phyloP scores from a whole-genome alignment of 441 rosid genomes.

The Flueggea neowawraea region DNA sequence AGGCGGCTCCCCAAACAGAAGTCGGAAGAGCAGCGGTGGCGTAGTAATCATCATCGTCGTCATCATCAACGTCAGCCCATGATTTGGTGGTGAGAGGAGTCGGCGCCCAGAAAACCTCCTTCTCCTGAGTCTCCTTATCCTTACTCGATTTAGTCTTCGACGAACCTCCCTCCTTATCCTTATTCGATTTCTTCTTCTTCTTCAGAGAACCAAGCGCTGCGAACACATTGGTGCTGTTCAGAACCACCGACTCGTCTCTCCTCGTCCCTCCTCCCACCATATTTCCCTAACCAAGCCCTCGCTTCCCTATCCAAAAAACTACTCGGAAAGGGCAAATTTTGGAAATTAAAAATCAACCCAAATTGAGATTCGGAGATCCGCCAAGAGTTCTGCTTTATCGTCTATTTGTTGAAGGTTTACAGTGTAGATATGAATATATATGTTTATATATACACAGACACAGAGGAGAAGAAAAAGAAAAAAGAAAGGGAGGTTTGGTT shows the following conservation, averaged over 20 bases:
- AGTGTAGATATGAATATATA: too few species aligned
- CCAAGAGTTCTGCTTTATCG: too few species aligned
- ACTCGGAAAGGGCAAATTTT: too few species aligned
- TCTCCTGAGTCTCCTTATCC: constrained; percentile 31
- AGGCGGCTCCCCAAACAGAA: constrained; percentile 41
- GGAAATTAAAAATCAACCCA: too few species aligned
- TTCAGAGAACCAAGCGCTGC: constrained; percentile 75
- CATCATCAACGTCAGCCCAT: constrained; percentile 85
- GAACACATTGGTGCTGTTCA: constrained; percentile 68
- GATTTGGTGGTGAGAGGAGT: constrained; percentile 57
- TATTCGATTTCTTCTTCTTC: constrained; percentile 79
- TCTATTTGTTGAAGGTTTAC: too few species aligned
- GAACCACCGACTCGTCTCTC: constrained; percentile 58
- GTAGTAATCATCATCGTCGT: constrained; percentile 80
- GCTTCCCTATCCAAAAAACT: too few species aligned
- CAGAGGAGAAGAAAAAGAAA: too few species aligned
- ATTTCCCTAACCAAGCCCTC: too few species aligned
- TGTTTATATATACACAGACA: too few species aligned
- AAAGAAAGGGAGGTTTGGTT: too few species aligned
- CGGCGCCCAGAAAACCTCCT: constrained; percentile 69
- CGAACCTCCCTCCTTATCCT: constrained; percentile 28
- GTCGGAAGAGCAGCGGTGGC: constrained; percentile 61
- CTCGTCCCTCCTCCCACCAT: constrained; percentile 65
- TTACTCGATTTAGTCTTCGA: constrained; percentile 36
- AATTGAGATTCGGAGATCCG: too few species aligned